A percentile compares a stretch with the other conserved stretches of the same genome.
phyloP scores from a whole-genome alignment of 441 rosid species.

The Bocquillonia castaneifolia region DNA sequence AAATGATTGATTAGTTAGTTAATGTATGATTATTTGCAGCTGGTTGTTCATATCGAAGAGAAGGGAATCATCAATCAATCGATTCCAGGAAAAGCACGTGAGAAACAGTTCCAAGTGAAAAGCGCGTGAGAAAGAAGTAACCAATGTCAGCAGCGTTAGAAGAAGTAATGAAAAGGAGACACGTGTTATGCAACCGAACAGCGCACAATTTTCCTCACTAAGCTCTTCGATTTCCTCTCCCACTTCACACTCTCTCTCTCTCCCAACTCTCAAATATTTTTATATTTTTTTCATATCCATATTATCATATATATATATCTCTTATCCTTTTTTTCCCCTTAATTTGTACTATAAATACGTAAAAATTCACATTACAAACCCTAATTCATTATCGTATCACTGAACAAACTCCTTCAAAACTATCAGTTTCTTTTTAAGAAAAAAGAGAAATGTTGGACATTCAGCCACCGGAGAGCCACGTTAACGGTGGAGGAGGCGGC shows the following conservation, averaged over 20 bases:
- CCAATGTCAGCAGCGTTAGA: not conserved
- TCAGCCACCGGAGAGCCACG: constrained; percentile 34
- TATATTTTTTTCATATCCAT: not conserved
- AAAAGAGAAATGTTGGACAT: constrained; percentile 55
- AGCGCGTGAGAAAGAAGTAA: not conserved
- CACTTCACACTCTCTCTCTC: not conserved
- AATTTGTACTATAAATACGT: too few relatives aligned
- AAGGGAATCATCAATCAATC: too few relatives aligned
- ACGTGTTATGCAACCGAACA: constrained; percentile 31
- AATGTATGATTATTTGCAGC: too few relatives aligned
- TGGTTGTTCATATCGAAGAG: too few relatives aligned
- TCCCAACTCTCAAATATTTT: not conserved
- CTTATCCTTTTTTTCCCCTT: not conserved
- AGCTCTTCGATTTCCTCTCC: constrained; percentile 13
- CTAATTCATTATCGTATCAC: too few relatives aligned
- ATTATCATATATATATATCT: not conserved
- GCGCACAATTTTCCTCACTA: constrained; percentile 11
- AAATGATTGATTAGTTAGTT: too few relatives aligned
- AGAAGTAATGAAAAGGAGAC: constrained; percentile 1
- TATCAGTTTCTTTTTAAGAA: too few relatives aligned
- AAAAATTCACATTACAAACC: constrained; percentile 4
- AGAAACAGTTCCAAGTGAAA: too few relatives aligned
- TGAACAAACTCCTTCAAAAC: too few relatives aligned
- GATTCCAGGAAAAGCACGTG: too few relatives aligned
- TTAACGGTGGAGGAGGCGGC: constrained; percentile 33